Evolutionary conservation across 2,329 filamentous ascomycete genomes (phyloP), one percentile per base, ranked within the genome.

Genomic region (Microsporum audouinii): DNA sequence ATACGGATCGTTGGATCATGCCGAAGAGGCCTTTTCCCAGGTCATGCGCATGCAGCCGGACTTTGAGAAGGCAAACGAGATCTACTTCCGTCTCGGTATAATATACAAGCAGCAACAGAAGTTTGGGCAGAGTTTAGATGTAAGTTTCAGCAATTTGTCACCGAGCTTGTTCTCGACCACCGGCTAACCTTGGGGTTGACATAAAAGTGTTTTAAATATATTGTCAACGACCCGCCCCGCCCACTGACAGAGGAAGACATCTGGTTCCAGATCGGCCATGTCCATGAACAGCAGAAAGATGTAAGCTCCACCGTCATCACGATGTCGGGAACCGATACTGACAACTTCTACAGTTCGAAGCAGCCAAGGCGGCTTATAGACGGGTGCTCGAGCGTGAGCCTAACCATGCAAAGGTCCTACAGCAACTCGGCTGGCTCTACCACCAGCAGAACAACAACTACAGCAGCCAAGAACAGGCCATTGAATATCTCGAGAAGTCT

Each of bases 101-200:
- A 97, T 99, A 66, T 97, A 97, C 79, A 99, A 99, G 74, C 92
- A 97, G 70, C 94, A 97, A 72, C 87, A 91, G 64, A 97, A 97
- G 73, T 99, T 91, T 72, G 80, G 81, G 59, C 88, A 95, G 71
- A 96, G 91, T 79, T 80, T 97, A 53, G 94, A 97, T 76, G 91
- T 95, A 79, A 69, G 79, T 73, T 53, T 68, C 69, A 73, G 63
- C 57, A 29, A 57, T 14, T 59, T 17, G 29, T n/a, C 17, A 5
- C 12, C 4, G 5, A 12, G 34, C 14, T 43, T n/a, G 6, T 43
- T 17, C 47, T 61, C 51, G 43, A 38, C 36, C 8, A 33, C 4
- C 10, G 3, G 55, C 56, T 63, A 61, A 59, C 63, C 64, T n/a
- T n/a, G 17, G 12, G 12, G 57, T 65, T 64, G 45, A 8, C 60